These are phyloP conservation scores for Lichtheimia corymbifera DNA, from an alignment of 371 early-diverging fungal genomes.

Conservation along the genomic window DNA sequence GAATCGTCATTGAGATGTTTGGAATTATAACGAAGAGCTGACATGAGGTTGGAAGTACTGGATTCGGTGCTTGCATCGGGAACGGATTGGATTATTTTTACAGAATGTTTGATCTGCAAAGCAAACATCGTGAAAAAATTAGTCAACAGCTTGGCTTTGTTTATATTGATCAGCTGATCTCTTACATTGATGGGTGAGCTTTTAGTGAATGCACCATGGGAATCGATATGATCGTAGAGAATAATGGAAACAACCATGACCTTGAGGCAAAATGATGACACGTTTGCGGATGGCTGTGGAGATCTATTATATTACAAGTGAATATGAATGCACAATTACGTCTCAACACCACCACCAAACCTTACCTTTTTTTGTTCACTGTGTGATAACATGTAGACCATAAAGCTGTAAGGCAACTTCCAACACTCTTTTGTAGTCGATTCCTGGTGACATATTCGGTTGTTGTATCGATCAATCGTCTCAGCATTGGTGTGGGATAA, in stretches of 20 bases:
- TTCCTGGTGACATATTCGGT: slow-evolving; percentile 56
- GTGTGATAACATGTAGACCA: slow-evolving; percentile 71
- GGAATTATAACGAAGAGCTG: slow-evolving; percentile 77
- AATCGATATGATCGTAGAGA: slow-evolving; percentile 87
- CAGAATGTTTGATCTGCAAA: slow-evolving; percentile 62
- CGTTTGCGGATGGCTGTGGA: background rate
- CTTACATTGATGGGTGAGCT: slow-evolving; percentile 79
- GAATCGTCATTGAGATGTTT: slow-evolving; percentile 80
- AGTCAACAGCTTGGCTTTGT: slow-evolving; percentile 2
- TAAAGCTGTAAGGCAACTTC: slow-evolving; percentile 67
- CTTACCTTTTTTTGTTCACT: slow-evolving; percentile 57
- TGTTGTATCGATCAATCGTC: slow-evolving; percentile 77
- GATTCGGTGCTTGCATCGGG: slow-evolving; percentile 25
- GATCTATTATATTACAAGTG: background rate
- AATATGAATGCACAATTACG: no score
- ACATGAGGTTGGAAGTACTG: slow-evolving; percentile 66
- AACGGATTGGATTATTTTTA: slow-evolving; percentile 71
- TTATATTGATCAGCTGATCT: no score
- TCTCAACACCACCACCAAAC: background rate
- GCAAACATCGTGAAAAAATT: slow-evolving; percentile 3
- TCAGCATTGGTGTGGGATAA: slow-evolving; percentile 91
- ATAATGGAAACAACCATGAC: slow-evolving; percentile 89
- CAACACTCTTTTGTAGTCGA: slow-evolving; percentile 53
- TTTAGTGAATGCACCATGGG: slow-evolving; percentile 77
- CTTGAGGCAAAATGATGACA: slow-evolving; percentile 56